These are phyloP conservation scores for Beauveria caledonica DNA, from an alignment of 2,329 filamentous ascomycete species.

Conservation along the genomic window DNA sequence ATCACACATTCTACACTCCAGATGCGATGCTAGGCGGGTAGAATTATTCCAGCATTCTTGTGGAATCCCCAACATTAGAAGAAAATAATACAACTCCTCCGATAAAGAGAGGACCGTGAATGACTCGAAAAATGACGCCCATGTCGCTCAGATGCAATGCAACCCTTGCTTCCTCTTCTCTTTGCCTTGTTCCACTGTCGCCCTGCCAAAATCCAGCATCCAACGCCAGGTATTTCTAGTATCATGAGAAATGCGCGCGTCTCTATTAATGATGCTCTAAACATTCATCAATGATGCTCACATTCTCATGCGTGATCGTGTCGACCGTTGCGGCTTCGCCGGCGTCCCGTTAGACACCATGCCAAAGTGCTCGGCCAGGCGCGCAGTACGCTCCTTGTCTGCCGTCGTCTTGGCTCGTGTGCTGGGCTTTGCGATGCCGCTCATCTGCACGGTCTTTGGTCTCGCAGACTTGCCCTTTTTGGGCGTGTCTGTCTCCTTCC, in stretches of 20 bases:
- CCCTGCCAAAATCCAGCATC: not conserved
- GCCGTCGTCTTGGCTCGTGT: constrained; percentile 14
- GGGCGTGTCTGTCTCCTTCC: constrained; percentile 18
- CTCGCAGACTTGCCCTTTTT: constrained; percentile 7
- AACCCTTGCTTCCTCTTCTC: no score
- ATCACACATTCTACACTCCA: not conserved
- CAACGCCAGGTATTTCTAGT: not conserved
- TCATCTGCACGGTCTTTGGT: constrained; percentile 13
- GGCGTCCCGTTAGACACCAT: constrained; percentile 28
- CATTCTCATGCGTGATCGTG: constrained; percentile 7
- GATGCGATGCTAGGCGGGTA: not conserved
- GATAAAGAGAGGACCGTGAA: not conserved
- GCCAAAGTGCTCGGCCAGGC: constrained; percentile 24
- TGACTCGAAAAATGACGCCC: not conserved
- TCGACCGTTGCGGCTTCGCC: constrained; percentile 18
- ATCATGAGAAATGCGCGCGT: no score
- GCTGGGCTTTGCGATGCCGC: constrained; percentile 23
- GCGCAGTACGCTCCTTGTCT: constrained; percentile 20
- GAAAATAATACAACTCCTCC: not conserved
- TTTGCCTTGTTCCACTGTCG: no score
- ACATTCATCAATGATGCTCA: not conserved
- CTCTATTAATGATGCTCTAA: not conserved
- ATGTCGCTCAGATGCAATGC: not conserved
- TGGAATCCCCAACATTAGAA: not conserved
- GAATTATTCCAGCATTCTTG: not conserved